phyloP scores from a whole-genome alignment of 768 basidiomycete species.

The Austroboletus eburneus region DNA sequence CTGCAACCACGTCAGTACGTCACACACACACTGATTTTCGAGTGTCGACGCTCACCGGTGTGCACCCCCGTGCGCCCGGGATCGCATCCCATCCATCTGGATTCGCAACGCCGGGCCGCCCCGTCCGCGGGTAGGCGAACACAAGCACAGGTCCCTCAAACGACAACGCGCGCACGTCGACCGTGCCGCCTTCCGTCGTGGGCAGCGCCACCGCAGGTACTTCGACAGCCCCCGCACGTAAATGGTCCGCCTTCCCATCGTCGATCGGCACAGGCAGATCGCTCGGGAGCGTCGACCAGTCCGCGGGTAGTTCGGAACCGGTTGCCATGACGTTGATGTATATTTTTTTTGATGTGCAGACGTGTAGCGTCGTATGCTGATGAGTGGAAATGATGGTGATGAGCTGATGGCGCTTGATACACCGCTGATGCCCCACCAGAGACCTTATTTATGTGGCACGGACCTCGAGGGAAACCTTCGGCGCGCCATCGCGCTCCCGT shows the following conservation, averaged over 20 bases:
- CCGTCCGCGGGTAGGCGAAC: constrained; percentile 23
- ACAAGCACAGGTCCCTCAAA: constrained; percentile 17
- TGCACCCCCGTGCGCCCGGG: constrained; percentile 21
- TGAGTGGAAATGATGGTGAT: too few species aligned
- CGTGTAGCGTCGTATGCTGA: too few species aligned
- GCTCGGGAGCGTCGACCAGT: constrained; percentile 14
- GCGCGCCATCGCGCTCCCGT: too few species aligned
- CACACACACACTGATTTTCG: background rate
- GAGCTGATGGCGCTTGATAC: too few species aligned
- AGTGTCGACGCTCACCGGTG: constrained; percentile 12
- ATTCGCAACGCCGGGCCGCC: constrained; percentile 12
- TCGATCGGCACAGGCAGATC: constrained; percentile 10
- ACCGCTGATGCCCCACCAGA: too few species aligned
- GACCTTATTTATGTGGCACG: too few species aligned
- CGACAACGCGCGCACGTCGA: constrained; percentile 14
- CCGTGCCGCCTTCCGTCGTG: background rate
- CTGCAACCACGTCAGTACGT: constrained; percentile 1
- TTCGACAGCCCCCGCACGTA: background rate
- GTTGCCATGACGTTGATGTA: too few species aligned
- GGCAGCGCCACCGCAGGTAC: constrained; percentile 2
- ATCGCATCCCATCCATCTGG: constrained; percentile 21
- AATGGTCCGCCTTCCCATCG: constrained; percentile 11
- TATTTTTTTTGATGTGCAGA: too few species aligned
- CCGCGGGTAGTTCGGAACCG: background rate
- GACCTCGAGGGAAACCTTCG: too few species aligned